Evolutionary conservation across 2,329 filamentous ascomycete species (phyloP), one percentile per base, ranked within the genome.

Genomic region (Talaromyces piceae): DNA sequence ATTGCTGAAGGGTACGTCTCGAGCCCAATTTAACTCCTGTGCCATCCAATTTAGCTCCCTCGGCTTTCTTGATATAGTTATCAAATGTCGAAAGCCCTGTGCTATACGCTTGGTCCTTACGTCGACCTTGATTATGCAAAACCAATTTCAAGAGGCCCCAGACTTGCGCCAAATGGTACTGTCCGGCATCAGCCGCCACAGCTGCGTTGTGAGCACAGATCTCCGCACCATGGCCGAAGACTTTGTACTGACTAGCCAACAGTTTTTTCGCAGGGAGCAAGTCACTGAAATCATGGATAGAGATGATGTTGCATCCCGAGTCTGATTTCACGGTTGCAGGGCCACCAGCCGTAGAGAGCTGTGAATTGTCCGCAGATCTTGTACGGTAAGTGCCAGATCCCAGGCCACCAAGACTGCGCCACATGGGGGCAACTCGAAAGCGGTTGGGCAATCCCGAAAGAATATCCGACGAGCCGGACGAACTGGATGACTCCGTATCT

Each of bases 101-200:
- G 3, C 81, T 83, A 53, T 84, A 76, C 7, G 76, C 73, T 37
- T 78, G 75, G 23, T 88, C 71, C 58, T 86, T 78, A 3, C 91
- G 72, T 1, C 86, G 87, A 25, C 91, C 83, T 41, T 88, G 82
- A 58, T 87, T 86, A 57, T 83, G 82, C 43, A 97, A 73, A 5
- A 97, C 75, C 52, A 96, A 74, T 16, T 82, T 84, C 50, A 89
- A 76, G 57, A 96, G 85, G 45, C 80, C 81, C 93, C 93, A 98
- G 5, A 95, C 80, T 58, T 89, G 82, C 23, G 86, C 84, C 26
- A 94, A 70, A 56, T 95, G 88, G 12, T 75, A 67, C 56, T 82
- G 79, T 4, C 85, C 87, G 58, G 86, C 78, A 56, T 81, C 83
- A 58, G 82, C 77, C 7, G 91, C 91, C 43, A 94, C 82, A 1